Evolutionary conservation across 2,329 filamentous ascomycete genomes (phyloP), one percentile per base, ranked within the genome.

Genomic region (Sclerotinia subarctica): DNA sequence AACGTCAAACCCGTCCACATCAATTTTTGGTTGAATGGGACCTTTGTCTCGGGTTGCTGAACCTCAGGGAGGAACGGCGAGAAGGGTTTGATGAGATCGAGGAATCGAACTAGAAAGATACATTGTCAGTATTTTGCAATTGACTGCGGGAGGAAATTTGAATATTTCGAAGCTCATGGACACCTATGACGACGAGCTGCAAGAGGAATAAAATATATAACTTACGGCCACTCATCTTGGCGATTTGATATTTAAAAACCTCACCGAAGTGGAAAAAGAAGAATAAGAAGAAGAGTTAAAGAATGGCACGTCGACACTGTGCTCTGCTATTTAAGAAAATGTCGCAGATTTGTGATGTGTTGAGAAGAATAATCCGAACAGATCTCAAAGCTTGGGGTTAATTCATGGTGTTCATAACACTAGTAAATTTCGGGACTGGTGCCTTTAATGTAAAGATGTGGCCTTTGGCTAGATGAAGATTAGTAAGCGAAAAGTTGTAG

Each of bases 31-130:
- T 98, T 96, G 90, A 99, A 99, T 75, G 94, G 93, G 69, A 97
- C 90, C 86, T 97, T 98, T 81, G 94, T 97, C 85, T 99, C 95
- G 76, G 95, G 95, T 79, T 96, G 91, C 84, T 94, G 91, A 83
- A 99, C 95, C 90, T 99, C 95, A 79, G 95, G 95, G 81, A 99
- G 92, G 88, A 98, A 93, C 85, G 95, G 94, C 86, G 96, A 93
- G 82, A 99, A 99, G 79, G 95, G 95, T 85, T 99, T 99, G 85
- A 99, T 95, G 81, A 98, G 88, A 84, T 99, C 95, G 85, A 99
- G 94, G 81, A 99, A 99, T 81, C 95, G 94, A 83, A 99, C 94
- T 98, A 69, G 35, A 46, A 59, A 69, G 49, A 68, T 70, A 69
- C 69, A 71, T 64, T 42, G 72, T 77, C 70, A 77, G 75, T 69